These are phyloP conservation scores for Raddia guianensis DNA, from an alignment of 176 grass and related monocot genomes.

Conservation along the genomic window DNA sequence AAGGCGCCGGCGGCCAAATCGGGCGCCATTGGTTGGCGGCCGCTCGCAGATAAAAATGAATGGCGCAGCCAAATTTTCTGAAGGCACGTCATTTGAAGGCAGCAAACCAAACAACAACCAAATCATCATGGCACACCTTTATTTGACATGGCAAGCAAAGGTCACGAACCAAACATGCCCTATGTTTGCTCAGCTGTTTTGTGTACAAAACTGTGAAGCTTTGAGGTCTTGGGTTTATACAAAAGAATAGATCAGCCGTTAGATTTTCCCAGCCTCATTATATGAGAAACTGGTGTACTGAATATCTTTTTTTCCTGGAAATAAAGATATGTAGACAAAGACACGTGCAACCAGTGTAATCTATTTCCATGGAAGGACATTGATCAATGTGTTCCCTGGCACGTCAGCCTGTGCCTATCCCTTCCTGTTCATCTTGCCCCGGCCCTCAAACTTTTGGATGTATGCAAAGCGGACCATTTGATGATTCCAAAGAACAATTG, in stretches of 20 bases:
- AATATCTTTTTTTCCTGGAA: neutral
- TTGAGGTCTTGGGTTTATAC: conserved; percentile 11
- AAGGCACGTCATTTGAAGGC: too few species aligned
- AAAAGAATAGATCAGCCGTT: neutral
- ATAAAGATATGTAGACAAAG: conserved; percentile 11
- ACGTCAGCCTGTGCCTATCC: conserved; percentile 19
- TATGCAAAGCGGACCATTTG: conserved; percentile 29
- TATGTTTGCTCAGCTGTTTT: neutral
- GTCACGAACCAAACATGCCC: too few species aligned
- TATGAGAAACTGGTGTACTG: neutral
- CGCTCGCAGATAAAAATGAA: too few species aligned
- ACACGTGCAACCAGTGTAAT: conserved; percentile 42
- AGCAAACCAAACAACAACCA: too few species aligned
- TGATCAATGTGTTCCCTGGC: conserved; percentile 40
- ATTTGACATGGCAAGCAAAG: too few species aligned
- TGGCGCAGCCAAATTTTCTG: too few species aligned
- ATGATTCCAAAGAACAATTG: conserved; percentile 26
- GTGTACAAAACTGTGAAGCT: neutral
- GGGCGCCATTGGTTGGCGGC: too few species aligned
- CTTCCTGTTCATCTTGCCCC: conserved; percentile 32
- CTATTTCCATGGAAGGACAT: conserved; percentile 37
- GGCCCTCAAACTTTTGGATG: conserved; percentile 34
- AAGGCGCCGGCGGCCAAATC: too few species aligned
- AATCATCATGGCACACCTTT: too few species aligned
- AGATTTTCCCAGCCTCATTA: conserved; percentile 20